A percentile compares a stretch with the other conserved stretches of the same genome.
phyloP scores from a whole-genome alignment of 164 flowering plant species.

The Dillenia turbinata region DNA sequence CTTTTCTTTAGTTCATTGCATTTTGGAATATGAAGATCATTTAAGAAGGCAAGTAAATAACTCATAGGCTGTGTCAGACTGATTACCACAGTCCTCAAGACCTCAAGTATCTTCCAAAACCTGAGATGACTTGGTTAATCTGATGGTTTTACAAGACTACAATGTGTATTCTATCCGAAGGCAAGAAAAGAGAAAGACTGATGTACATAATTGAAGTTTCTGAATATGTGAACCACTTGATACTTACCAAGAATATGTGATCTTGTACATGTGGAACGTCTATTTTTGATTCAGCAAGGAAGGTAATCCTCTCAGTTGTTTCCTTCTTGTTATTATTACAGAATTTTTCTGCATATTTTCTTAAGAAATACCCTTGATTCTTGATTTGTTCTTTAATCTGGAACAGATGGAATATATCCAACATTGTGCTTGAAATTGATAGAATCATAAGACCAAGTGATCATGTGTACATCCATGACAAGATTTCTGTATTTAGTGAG shows the following conservation, averaged over 20 bases:
- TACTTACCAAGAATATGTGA: slow-evolving; percentile 95
- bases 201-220: too few species aligned
- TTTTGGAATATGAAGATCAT: too few species aligned
- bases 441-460: slow-evolving; percentile 79
- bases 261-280: slow-evolving; percentile 68
- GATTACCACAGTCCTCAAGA: too few species aligned
- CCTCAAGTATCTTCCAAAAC: too few species aligned
- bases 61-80: too few species aligned
- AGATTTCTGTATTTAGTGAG: slow-evolving; percentile 36
- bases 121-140: too few species aligned
- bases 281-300: slow-evolving; percentile 62
- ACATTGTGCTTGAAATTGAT: slow-evolving; percentile 84
- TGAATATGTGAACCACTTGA: slow-evolving; percentile 51
- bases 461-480: slow-evolving; percentile 61
- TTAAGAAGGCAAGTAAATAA: too few species aligned
- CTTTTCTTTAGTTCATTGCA: too few species aligned
- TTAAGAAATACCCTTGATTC: not conserved
- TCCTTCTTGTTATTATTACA: not conserved
- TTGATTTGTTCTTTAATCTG: not conserved
- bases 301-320: slow-evolving; percentile 35
- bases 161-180: too few species aligned
- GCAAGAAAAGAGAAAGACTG: too few species aligned
- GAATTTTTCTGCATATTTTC: not conserved
- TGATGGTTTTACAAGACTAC: too few species aligned
- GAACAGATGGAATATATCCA: slow-evolving; percentile 56